Evolutionary conservation across 148 eudicot genomes (phyloP).

Genomic region (Persicaria tinctoria): DNA sequence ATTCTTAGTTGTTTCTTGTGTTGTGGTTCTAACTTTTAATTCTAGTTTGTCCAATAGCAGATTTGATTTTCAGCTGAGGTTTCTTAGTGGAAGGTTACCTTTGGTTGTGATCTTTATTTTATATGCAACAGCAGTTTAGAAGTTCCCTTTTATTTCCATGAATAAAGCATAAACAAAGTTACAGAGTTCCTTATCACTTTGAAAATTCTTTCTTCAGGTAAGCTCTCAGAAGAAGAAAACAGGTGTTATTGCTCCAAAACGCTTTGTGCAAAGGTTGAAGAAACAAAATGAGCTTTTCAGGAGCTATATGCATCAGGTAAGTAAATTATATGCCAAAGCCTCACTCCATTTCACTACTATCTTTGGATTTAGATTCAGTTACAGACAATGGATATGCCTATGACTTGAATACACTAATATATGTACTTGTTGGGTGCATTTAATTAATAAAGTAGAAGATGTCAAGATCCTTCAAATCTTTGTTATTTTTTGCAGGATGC

Average conservation of each 20-base stretch:
- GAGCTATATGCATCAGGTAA: constrained; percentile 70
- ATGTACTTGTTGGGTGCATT: background rate
- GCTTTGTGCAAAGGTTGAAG: constrained; percentile 61
- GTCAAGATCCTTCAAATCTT: background rate
- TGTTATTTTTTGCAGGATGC: constrained; percentile 50
- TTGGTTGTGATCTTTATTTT: background rate
- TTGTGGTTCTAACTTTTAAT: background rate
- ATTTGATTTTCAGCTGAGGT: background rate
- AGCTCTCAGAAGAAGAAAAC: constrained; percentile 74
- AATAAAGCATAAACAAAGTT: background rate
- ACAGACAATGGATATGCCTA: background rate
- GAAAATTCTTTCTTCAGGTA: constrained; percentile 26
- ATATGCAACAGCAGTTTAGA: background rate
- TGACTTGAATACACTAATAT: background rate
- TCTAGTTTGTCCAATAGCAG: background rate
- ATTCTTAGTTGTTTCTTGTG: background rate
- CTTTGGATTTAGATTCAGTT: background rate
- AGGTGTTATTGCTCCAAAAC: constrained; percentile 66
- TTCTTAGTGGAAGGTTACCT: background rate
- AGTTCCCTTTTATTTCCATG: background rate
- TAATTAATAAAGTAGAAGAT: too few relatives aligned
- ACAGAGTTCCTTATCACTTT: background rate
- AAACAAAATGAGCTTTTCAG: constrained; percentile 67
- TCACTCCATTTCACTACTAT: background rate
- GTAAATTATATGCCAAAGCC: background rate